Conservation (phyloP, 495 filamentous ascomycete species). For the Penicillium arizonense region DNA sequence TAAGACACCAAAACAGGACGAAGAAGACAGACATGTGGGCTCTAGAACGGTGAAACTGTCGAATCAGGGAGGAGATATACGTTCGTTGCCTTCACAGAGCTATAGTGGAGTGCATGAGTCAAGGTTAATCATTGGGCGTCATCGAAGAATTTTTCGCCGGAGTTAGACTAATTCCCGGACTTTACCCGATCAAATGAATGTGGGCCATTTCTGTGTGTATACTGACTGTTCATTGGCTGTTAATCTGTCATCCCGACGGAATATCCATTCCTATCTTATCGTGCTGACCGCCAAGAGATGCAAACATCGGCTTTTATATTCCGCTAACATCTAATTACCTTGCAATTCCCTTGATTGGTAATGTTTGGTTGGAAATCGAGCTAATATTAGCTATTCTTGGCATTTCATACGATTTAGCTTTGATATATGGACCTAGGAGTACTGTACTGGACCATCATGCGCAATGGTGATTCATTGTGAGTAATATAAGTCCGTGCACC, state of each 20-base stretch:
- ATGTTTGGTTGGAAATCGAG: too few species aligned
- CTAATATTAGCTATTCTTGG: not conserved
- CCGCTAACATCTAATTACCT: not conserved
- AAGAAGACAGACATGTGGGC: not conserved
- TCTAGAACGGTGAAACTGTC: not conserved
- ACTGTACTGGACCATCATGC: too few species aligned
- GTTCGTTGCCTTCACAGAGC: not conserved
- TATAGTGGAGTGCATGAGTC: slow-evolving; percentile 9
- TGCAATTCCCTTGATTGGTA: too few species aligned
- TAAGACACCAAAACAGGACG: not conserved
- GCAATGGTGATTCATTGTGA: not conserved
- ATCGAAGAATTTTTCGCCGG: not conserved
- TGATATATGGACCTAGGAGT: too few species aligned
- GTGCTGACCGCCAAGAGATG: not conserved
- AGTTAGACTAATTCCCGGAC: not conserved
- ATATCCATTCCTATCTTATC: slow-evolving; percentile 4
- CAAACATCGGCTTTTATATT: not conserved
- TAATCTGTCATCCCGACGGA: not conserved
- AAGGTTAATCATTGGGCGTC: not conserved
- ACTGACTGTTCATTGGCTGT: not conserved
- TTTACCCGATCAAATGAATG: not conserved
- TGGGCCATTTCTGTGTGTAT: not conserved
- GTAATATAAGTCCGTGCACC: not conserved
- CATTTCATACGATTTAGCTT: not conserved
- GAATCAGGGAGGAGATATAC: not conserved